Percentiles rank a stretch among this genome's conserved stretches.
Conservation (phyloP, 2,329 filamentous ascomycete species). For the Trichoderma polysporum region DNA sequence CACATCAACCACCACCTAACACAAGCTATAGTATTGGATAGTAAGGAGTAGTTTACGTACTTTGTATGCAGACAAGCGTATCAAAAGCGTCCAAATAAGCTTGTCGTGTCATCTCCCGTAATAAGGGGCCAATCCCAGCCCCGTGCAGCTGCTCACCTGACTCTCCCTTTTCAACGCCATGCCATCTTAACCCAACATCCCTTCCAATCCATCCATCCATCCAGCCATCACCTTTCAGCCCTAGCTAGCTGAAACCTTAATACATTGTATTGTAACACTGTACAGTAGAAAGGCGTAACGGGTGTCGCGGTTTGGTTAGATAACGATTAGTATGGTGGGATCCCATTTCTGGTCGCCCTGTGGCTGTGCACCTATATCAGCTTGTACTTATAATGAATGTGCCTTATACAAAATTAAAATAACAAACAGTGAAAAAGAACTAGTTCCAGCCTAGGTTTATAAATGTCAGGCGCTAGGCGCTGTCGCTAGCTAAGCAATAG, state of each 20-base stretch:
- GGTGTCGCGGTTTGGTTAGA: too few species aligned
- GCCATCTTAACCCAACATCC: neutral
- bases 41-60: neutral
- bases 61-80: neutral
- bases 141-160: constrained; percentile 10
- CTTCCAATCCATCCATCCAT: neutral
- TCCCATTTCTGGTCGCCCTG: too few species aligned
- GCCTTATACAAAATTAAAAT: too few species aligned
- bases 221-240: neutral
- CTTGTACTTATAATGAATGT: too few species aligned
- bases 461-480: too few species aligned
- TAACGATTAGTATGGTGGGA: too few species aligned
- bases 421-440: too few species aligned
- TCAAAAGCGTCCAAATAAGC: neutral
- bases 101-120: neutral
- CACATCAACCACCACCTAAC: neutral
- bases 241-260: constrained; percentile 7
- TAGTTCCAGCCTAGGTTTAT: too few species aligned
- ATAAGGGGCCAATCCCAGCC: neutral
- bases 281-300: too few species aligned
- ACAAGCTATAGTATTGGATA: neutral
- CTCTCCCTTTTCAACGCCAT: neutral
- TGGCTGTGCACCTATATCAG: too few species aligned
- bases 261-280: too few species aligned
- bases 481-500: too few species aligned